phyloP scores from a whole-genome alignment of 2,329 filamentous ascomycete species.

The Hypocreales sp. region DNA sequence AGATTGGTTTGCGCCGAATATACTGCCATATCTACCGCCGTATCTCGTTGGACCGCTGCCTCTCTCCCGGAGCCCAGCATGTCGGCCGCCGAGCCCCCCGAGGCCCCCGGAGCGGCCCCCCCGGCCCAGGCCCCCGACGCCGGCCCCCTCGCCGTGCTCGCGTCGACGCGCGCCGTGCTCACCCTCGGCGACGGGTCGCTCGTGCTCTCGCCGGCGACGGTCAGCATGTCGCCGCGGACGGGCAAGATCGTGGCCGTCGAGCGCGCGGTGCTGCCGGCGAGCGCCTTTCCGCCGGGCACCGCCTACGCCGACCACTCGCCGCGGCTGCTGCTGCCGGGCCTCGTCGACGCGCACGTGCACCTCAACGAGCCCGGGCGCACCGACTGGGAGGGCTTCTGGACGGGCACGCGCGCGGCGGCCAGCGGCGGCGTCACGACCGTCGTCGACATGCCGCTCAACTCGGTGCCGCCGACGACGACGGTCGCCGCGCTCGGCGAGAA shows the following conservation, averaged over 20 bases:
- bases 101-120: too few species aligned
- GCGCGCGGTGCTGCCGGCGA: conserved; percentile 56
- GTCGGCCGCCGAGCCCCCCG: too few species aligned
- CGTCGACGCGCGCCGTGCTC: conserved; percentile 71
- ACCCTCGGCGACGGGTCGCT: conserved; percentile 48
- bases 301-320: conserved; percentile 76
- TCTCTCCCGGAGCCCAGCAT: too few species aligned
- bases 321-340: conserved; percentile 69
- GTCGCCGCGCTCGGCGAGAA: conserved; percentile 72
- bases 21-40: too few species aligned
- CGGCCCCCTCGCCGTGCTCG: conserved; percentile 52
- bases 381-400: conserved; percentile 97
- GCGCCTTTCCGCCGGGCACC: conserved; percentile 56
- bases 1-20: too few species aligned
- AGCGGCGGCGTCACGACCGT: conserved; percentile 95
- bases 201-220: conserved; percentile 62
- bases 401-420: conserved; percentile 82
- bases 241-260: conserved; percentile 75
- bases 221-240: conserved; percentile 59
- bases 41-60: too few species aligned
- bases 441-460: conserved; percentile 94
- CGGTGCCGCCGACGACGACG: conserved; percentile 91
- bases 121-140: conserved; percentile 9
- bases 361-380: conserved; percentile 93
- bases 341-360: conserved; percentile 95